These are phyloP conservation scores for Ceriops zippeliana DNA, from an alignment of 345 rosid genomes.

Conservation along the genomic window DNA sequence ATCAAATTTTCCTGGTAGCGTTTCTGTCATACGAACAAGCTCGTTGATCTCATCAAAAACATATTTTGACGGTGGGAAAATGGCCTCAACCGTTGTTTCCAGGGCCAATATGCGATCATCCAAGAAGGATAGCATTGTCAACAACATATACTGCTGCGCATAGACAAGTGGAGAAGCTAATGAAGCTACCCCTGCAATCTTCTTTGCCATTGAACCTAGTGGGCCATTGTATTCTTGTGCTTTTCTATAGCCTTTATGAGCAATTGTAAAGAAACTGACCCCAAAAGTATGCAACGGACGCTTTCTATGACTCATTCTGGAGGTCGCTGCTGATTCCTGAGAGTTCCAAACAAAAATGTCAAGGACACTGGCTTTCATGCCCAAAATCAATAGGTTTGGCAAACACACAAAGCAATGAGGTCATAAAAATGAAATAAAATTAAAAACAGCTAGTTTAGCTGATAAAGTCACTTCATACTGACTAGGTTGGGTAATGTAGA, in stretches of 20 bases:
- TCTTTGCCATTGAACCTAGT: constrained; percentile 23
- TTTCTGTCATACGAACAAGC: constrained; percentile 34
- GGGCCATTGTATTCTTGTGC: constrained; percentile 37
- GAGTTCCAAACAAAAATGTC: neutral
- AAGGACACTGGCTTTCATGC: neutral
- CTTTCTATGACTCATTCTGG: constrained; percentile 29
- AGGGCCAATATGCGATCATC: constrained; percentile 50
- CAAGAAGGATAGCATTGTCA: constrained; percentile 30
- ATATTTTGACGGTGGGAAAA: constrained; percentile 47
- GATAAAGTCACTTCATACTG: too few relatives aligned
- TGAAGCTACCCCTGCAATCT: constrained; percentile 16
- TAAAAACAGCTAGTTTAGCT: too few relatives aligned
- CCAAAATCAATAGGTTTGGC: too few relatives aligned
- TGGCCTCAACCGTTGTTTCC: constrained; percentile 34
- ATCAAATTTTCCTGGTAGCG: constrained; percentile 51
- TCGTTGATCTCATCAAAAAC: constrained; percentile 44
- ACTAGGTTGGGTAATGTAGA: too few relatives aligned
- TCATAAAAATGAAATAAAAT: too few relatives aligned
- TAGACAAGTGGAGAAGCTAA: constrained; percentile 22
- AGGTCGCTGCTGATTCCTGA: constrained; percentile 19
- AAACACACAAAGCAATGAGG: too few relatives aligned
- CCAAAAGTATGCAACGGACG: constrained; percentile 63
- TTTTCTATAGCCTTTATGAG: constrained; percentile 33
- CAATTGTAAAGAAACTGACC: constrained; percentile 32
- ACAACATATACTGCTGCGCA: constrained; percentile 30